Conservation (phyloP, 2,329 filamentous ascomycete genomes). For the Cladosporium sp. region DNA sequence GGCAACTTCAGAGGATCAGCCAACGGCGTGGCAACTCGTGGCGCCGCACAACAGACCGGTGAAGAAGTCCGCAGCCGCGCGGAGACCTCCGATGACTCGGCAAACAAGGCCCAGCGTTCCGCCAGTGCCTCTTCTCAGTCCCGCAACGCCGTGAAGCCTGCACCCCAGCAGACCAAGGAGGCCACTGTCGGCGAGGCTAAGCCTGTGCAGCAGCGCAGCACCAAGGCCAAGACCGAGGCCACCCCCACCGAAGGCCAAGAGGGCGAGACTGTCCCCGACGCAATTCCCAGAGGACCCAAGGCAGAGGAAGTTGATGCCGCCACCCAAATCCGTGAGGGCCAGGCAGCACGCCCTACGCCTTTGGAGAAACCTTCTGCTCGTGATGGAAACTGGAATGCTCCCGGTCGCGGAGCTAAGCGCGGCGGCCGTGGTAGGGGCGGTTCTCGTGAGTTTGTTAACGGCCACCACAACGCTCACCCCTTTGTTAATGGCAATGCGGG, state of each 20-base stretch:
- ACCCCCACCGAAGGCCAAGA: neutral
- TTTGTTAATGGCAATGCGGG: slow-evolving; percentile 19
- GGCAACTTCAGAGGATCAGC: slow-evolving; percentile 35
- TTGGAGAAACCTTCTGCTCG: slow-evolving; percentile 11
- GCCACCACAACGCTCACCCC: slow-evolving; percentile 21
- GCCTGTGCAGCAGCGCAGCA: neutral
- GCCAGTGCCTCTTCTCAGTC: slow-evolving; percentile 9
- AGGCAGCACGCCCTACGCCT: slow-evolving; percentile 15
- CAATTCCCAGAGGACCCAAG: slow-evolving; percentile 2
- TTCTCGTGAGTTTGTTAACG: slow-evolving; percentile 29
- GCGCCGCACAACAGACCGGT: slow-evolving; percentile 5
- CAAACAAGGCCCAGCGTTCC: slow-evolving; percentile 4
- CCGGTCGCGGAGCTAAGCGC: slow-evolving; percentile 28
- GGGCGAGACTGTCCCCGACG: neutral
- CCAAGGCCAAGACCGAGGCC: slow-evolving; percentile 5
- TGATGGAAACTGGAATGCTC: slow-evolving; percentile 21
- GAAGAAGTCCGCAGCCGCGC: slow-evolving; percentile 4
- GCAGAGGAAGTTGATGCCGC: slow-evolving; percentile 6
- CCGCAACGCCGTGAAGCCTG: neutral
- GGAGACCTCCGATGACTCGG: slow-evolving; percentile 1
- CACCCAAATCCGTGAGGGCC: slow-evolving; percentile 13
- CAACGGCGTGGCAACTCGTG: slow-evolving; percentile 17
- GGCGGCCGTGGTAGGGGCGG: slow-evolving; percentile 31
- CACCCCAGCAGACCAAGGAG: slow-evolving; percentile 4
- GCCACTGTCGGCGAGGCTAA: neutral